A percentile compares a stretch with the other conserved stretches of the same genome.
These are phyloP conservation scores for Martensiomyces pterosporus DNA, from an alignment of 192 early-diverging fungal genomes.

Conservation along the genomic window DNA sequence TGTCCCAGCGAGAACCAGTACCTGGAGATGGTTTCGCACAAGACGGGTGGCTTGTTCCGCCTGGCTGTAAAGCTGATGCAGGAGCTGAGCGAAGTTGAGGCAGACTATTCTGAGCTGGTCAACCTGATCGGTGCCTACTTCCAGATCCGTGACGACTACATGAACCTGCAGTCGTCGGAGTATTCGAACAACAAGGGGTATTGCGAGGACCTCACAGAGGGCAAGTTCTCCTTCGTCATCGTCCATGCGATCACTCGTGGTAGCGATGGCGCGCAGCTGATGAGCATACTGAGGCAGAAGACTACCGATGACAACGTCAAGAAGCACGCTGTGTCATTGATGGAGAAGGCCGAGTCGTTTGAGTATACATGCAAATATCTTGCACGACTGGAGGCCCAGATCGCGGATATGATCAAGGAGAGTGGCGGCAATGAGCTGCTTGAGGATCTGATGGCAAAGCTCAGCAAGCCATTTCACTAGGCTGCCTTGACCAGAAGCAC, in stretches of 20 bases:
- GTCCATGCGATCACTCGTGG: constrained; percentile 72
- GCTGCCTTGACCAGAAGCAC: too few relatives aligned
- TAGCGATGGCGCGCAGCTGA: constrained; percentile 59
- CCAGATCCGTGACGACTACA: constrained; percentile 96
- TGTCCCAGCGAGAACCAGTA: constrained; percentile 94
- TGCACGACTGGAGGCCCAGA: constrained; percentile 57
- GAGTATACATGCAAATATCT: constrained; percentile 72
- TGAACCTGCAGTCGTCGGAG: constrained; percentile 84
- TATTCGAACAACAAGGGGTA: constrained; percentile 95
- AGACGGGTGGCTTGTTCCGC: constrained; percentile 95
- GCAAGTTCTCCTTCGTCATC: constrained; percentile 97
- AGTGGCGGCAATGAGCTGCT: constrained; percentile 79
- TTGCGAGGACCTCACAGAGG: constrained; percentile 98
- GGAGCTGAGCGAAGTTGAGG: constrained; percentile 50
- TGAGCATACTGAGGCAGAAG: constrained; percentile 87
- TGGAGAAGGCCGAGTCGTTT: constrained; percentile 75
- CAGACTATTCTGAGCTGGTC: constrained; percentile 76
- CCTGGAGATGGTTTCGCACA: constrained; percentile 93
- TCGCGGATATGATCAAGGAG: constrained; percentile 57
- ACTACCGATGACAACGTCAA: constrained; percentile 81
- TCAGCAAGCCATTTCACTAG: constrained; percentile 27
- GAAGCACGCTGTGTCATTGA: constrained; percentile 74
- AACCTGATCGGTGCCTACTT: constrained; percentile 90
- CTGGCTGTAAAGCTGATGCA: constrained; percentile 95
- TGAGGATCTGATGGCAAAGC: constrained; percentile 47